A percentile compares a stretch with the other conserved stretches of the same genome.
Conservation (phyloP, 495 filamentous ascomycete genomes). For the Beverwykella pulmonaria region DNA sequence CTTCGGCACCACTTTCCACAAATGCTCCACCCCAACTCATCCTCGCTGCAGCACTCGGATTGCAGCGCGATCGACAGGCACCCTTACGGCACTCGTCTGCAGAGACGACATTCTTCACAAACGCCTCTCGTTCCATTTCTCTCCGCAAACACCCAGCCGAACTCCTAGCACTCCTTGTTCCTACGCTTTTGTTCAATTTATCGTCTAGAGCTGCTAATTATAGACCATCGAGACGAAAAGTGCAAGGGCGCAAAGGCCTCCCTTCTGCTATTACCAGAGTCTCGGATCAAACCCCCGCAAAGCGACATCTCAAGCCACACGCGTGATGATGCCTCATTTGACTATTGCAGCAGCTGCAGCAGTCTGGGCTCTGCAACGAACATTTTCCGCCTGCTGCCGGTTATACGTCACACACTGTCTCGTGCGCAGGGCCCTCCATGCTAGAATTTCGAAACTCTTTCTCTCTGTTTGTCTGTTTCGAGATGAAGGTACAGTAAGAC, state of each 20-base stretch:
- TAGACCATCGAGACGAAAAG: neutral
- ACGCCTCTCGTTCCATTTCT: neutral
- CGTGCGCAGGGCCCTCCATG: neutral
- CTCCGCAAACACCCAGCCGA: slow-evolving; percentile 14
- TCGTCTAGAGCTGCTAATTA: neutral
- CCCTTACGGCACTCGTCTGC: slow-evolving; percentile 9
- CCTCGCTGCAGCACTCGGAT: neutral
- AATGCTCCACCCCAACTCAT: neutral
- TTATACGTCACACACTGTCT: neutral
- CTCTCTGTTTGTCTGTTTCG: neutral
- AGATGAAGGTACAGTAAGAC: neutral
- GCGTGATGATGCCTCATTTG: slow-evolving; percentile 17
- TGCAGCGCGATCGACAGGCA: slow-evolving; percentile 32
- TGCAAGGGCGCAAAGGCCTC: neutral
- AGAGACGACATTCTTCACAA: neutral
- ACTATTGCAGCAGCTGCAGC: neutral
- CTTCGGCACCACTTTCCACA: slow-evolving; percentile 19
- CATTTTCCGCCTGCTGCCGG: slow-evolving; percentile 3
- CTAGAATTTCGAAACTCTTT: neutral
- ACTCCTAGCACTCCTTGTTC: neutral
- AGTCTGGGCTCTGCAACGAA: neutral
- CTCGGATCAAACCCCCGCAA: slow-evolving; percentile 12
- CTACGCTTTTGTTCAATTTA: neutral
- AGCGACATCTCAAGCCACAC: slow-evolving; percentile 20
- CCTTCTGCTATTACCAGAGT: slow-evolving; percentile 3